phyloP scores from a whole-genome alignment of 495 filamentous ascomycete species.

The Hypoxylon fuscum region DNA sequence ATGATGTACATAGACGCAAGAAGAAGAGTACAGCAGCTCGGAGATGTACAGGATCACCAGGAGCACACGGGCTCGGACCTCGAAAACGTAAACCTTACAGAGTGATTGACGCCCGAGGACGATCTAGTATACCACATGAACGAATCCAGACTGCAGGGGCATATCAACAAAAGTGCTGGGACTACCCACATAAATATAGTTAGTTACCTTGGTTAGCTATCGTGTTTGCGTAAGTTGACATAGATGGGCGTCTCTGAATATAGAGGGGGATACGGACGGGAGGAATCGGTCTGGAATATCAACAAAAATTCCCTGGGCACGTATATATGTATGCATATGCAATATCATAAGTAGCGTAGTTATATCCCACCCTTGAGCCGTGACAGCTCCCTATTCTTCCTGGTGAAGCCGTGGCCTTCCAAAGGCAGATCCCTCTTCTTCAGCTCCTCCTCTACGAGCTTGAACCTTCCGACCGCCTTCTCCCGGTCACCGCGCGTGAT shows the following conservation, averaged over 20 bases:
- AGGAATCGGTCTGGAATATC: too few species aligned
- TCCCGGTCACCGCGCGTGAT: constrained; percentile 75
- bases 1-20: constrained; percentile 83
- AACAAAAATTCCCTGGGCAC: too few species aligned
- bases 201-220: too few species aligned
- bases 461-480: constrained; percentile 80
- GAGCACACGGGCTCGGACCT: constrained; percentile 18
- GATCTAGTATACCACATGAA: too few species aligned
- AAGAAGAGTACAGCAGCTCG: constrained; percentile 59
- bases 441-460: constrained; percentile 80
- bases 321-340: too few species aligned
- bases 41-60: constrained; percentile 40
- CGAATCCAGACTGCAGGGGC: too few species aligned
- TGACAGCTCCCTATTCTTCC: constrained; percentile 33
- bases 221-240: too few species aligned
- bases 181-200: too few species aligned
- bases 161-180: too few species aligned
- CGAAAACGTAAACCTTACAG: constrained; percentile 37
- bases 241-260: too few species aligned
- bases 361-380: constrained; percentile 28
- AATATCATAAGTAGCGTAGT: not conserved
- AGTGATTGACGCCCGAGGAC: too few species aligned
- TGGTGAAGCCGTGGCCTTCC: constrained; percentile 43
- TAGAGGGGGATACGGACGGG: too few species aligned
- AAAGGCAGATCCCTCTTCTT: constrained; percentile 66